Percentiles rank a stretch among this genome's conserved stretches.
Evolutionary conservation across 2,329 filamentous ascomycete species (phyloP).

Genomic region (Trichoderma cornu-damae): DNA sequence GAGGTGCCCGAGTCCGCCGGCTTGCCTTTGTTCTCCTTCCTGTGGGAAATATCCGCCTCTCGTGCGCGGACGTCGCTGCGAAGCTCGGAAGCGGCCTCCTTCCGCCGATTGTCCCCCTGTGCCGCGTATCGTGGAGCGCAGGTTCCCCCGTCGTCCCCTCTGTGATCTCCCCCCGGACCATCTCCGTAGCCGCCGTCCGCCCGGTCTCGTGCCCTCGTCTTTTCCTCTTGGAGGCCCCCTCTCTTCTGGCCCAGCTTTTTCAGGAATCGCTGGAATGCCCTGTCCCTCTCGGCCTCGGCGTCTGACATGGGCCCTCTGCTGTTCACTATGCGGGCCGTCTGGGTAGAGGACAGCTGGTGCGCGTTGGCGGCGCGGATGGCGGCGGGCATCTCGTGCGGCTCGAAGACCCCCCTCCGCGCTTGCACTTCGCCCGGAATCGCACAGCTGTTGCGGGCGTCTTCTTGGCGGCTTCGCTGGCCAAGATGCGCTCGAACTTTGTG

Average conservation of each 20-base stretch:
- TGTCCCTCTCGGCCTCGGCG: slow-evolving; percentile 8
- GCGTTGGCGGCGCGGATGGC: background rate
- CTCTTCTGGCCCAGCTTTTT: slow-evolving; percentile 24
- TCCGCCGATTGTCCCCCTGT: background rate
- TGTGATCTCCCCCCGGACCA: background rate
- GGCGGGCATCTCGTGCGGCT: background rate
- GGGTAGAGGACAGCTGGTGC: background rate
- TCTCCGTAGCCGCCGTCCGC: background rate
- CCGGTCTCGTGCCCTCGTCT: background rate
- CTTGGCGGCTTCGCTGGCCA: background rate
- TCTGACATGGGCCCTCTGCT: background rate
- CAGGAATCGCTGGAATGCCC: slow-evolving; percentile 28
- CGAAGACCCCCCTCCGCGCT: background rate
- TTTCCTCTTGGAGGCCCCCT: background rate
- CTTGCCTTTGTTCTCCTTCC: slow-evolving; percentile 20
- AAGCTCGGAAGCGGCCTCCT: background rate
- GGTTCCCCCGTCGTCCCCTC: background rate
- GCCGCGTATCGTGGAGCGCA: background rate
- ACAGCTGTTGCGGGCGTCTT: background rate
- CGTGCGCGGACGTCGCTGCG: background rate
- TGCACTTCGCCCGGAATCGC: background rate
- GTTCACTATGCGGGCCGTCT: background rate
- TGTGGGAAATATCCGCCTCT: background rate
- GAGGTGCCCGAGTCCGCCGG: slow-evolving; percentile 26
- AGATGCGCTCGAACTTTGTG: slow-evolving; percentile 2